A percentile compares a stretch with the other conserved stretches of the same genome.
phyloP scores from a whole-genome alignment of 2,329 filamentous ascomycete genomes.

The Colletotrichum agaves region DNA sequence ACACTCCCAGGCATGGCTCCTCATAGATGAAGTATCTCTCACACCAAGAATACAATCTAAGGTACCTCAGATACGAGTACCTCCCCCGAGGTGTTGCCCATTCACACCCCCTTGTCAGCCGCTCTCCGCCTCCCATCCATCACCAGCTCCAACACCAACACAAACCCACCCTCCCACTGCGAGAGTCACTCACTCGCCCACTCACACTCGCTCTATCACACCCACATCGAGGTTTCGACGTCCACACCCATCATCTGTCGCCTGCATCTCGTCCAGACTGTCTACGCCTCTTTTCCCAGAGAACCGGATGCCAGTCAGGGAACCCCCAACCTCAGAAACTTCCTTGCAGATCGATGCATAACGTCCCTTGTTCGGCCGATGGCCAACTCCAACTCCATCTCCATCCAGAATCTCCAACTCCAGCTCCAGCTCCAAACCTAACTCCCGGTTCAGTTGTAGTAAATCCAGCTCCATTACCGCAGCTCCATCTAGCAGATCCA shows the following conservation, averaged over 20 bases:
- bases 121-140: slow-evolving; percentile 17
- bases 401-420: not conserved
- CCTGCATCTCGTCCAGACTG: slow-evolving; percentile 32
- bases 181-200: slow-evolving; percentile 30
- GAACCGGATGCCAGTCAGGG: slow-evolving; percentile 27
- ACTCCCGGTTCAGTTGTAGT: slow-evolving; percentile 8
- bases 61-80: slow-evolving; percentile 31
- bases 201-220: slow-evolving; percentile 18
- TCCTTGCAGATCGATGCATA: slow-evolving; percentile 36
- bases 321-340: slow-evolving; percentile 27
- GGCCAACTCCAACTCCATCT: slow-evolving; percentile 8
- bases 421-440: slow-evolving; percentile 1
- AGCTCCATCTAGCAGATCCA: slow-evolving; percentile 12
- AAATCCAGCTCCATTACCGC: not conserved
- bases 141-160: slow-evolving; percentile 25
- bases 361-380: slow-evolving; percentile 31
- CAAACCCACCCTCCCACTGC: slow-evolving; percentile 35
- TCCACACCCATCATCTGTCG: slow-evolving; percentile 30
- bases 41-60: not conserved
- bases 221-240: slow-evolving; percentile 27
- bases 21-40: not conserved
- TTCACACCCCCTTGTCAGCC: slow-evolving; percentile 19
- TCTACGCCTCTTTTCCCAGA: slow-evolving; percentile 34
- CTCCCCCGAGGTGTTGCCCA: slow-evolving; percentile 11
- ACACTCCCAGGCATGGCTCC: not conserved